Conservation (phyloP, 1,284 basidiomycete species). For the Paramarasmius palmivorus region DNA sequence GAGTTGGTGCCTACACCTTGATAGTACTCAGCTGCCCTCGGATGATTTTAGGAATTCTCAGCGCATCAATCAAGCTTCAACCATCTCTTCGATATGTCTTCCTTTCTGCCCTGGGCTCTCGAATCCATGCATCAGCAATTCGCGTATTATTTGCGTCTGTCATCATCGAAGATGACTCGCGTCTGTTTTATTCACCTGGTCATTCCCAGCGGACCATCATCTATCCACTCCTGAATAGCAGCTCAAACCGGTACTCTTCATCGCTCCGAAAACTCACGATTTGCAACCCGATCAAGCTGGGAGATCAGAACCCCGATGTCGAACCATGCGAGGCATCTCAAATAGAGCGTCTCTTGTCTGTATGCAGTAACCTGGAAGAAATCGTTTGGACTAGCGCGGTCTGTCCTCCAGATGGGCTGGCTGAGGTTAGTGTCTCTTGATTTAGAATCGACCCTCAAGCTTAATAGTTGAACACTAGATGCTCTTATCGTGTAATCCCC, state of each 20-base stretch:
- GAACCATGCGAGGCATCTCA: conserved; percentile 25
- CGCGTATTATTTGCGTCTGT: conserved; percentile 29
- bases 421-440: conserved; percentile 28
- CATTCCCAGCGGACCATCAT: conserved; percentile 15
- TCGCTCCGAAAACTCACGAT: conserved; percentile 27
- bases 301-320: neutral
- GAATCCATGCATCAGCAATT: conserved; percentile 27
- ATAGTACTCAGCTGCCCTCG: neutral
- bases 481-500: conserved; percentile 23
- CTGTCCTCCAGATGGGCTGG: conserved; percentile 37
- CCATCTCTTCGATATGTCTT: conserved; percentile 21
- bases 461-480: neutral
- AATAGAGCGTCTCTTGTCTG: conserved; percentile 23
- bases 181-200: conserved; percentile 14
- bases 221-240: conserved; percentile 22
- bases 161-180: conserved; percentile 28
- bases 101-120: conserved; percentile 26
- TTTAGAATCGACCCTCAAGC: neutral
- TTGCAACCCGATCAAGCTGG: conserved; percentile 13
- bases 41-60: conserved; percentile 17
- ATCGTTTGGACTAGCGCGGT: conserved; percentile 31
- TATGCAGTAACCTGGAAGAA: conserved; percentile 29
- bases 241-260: conserved; percentile 28
- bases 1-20: neutral
- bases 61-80: conserved; percentile 14